A percentile compares a stretch with the other conserved stretches of the same genome.
Evolutionary conservation across 129 eudicot species (phyloP).

Genomic region (Centrapalus pauciflorus): DNA sequence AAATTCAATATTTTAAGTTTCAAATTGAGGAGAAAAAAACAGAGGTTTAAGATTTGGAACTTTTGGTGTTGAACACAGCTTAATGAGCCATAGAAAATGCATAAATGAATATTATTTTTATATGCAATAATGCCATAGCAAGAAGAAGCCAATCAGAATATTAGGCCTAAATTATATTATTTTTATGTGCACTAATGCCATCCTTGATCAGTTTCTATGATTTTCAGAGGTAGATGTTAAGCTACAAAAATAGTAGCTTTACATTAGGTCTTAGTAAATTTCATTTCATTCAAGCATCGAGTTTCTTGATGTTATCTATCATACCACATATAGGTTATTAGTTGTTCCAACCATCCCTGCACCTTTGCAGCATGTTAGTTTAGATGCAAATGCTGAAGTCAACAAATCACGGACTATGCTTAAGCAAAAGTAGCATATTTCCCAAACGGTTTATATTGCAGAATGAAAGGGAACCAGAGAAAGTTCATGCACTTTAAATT

Average conservation of each 20-base stretch:
- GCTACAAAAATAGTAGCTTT: background rate
- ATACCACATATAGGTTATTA: background rate
- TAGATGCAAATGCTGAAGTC: background rate
- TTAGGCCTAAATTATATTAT: background rate
- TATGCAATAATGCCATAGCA: too few relatives aligned
- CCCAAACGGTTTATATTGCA: background rate
- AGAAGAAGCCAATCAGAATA: background rate
- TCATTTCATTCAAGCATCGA: background rate
- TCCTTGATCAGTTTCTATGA: too few relatives aligned
- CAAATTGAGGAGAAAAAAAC: background rate
- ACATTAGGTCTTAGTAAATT: background rate
- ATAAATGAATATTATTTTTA: background rate
- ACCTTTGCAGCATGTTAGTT: background rate
- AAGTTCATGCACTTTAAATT: background rate
- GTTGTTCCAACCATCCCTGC: background rate
- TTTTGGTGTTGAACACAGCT: background rate
- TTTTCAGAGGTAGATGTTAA: background rate
- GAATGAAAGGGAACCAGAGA: background rate
- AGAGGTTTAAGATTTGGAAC: background rate
- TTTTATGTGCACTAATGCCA: background rate
- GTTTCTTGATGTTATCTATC: background rate
- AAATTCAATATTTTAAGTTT: background rate
- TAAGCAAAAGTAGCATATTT: background rate
- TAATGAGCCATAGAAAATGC: background rate
- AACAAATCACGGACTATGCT: background rate